Evolutionary conservation across 2,329 filamentous ascomycete species (phyloP).

Genomic region (Aspergillus sp.): DNA sequence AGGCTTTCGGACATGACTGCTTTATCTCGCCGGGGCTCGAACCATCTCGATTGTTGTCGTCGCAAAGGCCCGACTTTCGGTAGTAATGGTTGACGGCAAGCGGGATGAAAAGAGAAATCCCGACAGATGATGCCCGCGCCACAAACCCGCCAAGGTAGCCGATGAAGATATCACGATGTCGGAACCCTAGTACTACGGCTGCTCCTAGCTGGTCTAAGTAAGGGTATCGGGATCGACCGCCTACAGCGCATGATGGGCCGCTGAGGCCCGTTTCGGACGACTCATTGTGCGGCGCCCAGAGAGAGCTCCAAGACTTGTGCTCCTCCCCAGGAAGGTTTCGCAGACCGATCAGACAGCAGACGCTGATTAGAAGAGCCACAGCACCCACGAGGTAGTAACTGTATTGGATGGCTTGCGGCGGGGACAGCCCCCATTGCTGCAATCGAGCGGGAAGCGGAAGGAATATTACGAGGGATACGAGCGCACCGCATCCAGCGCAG

Average conservation of each 20-base stretch:
- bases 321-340: conserved; percentile 68
- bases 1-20: conserved; percentile 78
- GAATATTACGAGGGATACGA: conserved; percentile 78
- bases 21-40: conserved; percentile 63
- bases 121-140: conserved; percentile 88
- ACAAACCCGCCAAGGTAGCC: conserved; percentile 95
- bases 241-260: conserved; percentile 1
- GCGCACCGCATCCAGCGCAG: conserved; percentile 86
- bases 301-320: conserved; percentile 65
- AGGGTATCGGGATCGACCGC: conserved; percentile 15
- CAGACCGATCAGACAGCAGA: conserved; percentile 77
- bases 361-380: conserved; percentile 68
- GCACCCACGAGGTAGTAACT: conserved; percentile 84
- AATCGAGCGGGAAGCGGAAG: conserved; percentile 84
- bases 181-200: conserved; percentile 68
- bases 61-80: conserved; percentile 75
- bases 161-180: conserved; percentile 73
- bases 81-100: conserved; percentile 91
- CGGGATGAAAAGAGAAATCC: conserved; percentile 91
- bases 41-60: conserved; percentile 37
- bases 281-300: conserved; percentile 31
- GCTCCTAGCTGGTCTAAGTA: conserved; percentile 58
- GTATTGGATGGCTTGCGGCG: conserved; percentile 70
- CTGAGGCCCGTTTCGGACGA: conserved; percentile 1
- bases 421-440: conserved; percentile 67